phyloP scores from a whole-genome alignment of 2,329 filamentous ascomycete genomes.

The Albophoma yamanashiensis region DNA sequence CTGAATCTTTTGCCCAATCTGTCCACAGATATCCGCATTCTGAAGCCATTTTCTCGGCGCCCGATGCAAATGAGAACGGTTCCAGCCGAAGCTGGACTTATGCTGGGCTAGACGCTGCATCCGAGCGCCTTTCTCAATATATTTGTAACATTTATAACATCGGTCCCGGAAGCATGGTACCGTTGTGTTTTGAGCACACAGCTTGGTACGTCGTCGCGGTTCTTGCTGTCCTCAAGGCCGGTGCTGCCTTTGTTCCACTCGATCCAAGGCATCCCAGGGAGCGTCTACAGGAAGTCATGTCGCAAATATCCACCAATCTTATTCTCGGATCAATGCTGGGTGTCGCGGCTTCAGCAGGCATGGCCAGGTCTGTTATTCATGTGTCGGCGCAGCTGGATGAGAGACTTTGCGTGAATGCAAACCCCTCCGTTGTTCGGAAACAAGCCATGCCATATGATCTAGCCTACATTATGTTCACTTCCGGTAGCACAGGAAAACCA shows the following conservation, averaged over 20 bases:
- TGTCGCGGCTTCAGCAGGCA: not conserved
- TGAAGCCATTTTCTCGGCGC: not conserved
- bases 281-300: not conserved
- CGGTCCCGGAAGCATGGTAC: not conserved
- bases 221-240: not conserved
- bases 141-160: not conserved
- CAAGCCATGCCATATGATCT: not conserved
- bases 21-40: not conserved
- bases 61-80: not conserved
- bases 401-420: not conserved
- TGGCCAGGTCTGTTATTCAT: not conserved
- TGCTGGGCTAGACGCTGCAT: not conserved
- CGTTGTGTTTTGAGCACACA: slow-evolving; percentile 1
- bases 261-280: slow-evolving; percentile 1
- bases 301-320: not conserved
- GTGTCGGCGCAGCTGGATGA: not conserved
- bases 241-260: not conserved
- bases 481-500: not conserved
- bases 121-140: not conserved
- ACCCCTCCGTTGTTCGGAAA: not conserved
- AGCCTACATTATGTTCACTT: not conserved
- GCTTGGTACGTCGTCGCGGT: not conserved
- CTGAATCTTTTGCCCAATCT: not conserved
- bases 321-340: not conserved
- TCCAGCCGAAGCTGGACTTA: not conserved